Percentiles rank a stretch among this genome's conserved stretches.
These are phyloP conservation scores for Purpureocillium takamizusanense DNA, from an alignment of 2,329 filamentous ascomycete genomes.

Conservation along the genomic window DNA sequence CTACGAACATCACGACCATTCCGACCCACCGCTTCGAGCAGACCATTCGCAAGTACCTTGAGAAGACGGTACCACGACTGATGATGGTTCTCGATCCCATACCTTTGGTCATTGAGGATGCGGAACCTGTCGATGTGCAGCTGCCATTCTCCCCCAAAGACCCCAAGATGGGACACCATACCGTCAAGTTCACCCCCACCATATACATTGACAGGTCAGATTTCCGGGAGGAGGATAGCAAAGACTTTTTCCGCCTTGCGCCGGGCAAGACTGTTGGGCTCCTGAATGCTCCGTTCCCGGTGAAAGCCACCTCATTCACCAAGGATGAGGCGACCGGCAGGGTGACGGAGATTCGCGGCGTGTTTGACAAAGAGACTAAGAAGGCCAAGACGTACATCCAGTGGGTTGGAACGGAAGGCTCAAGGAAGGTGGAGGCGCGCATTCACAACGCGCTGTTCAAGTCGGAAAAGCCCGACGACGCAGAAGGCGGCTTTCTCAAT, in stretches of 20 bases:
- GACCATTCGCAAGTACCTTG: conserved; percentile 75
- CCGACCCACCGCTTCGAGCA: conserved; percentile 78
- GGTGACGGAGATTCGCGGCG: conserved; percentile 54
- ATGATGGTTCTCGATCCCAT: conserved; percentile 87
- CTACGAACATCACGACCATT: conserved; percentile 71
- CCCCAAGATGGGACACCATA: conserved; percentile 53
- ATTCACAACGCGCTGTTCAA: conserved; percentile 81
- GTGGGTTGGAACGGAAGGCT: conserved; percentile 66
- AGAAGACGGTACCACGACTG: conserved; percentile 76
- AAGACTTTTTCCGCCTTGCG: conserved; percentile 72
- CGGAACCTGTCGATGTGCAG: conserved; percentile 52
- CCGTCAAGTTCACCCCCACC: conserved; percentile 58
- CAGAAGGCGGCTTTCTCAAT: conserved; percentile 70
- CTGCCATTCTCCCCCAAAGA: conserved; percentile 81
- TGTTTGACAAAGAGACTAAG: conserved; percentile 61
- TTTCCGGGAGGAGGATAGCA: conserved; percentile 66
- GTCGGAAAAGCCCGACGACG: conserved; percentile 69
- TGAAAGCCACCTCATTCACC: conserved; percentile 60
- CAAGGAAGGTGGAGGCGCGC: conserved; percentile 63
- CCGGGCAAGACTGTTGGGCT: conserved; percentile 71
- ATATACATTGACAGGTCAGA: conserved; percentile 81
- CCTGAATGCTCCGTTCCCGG: conserved; percentile 61
- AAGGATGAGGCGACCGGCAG: conserved; percentile 57
- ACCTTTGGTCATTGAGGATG: conserved; percentile 71
- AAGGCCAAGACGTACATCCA: conserved; percentile 80